A percentile compares a stretch with the other conserved stretches of the same genome.
These are phyloP conservation scores for Pezicula radicicola DNA, from an alignment of 2,329 filamentous ascomycete genomes.

Conservation along the genomic window DNA sequence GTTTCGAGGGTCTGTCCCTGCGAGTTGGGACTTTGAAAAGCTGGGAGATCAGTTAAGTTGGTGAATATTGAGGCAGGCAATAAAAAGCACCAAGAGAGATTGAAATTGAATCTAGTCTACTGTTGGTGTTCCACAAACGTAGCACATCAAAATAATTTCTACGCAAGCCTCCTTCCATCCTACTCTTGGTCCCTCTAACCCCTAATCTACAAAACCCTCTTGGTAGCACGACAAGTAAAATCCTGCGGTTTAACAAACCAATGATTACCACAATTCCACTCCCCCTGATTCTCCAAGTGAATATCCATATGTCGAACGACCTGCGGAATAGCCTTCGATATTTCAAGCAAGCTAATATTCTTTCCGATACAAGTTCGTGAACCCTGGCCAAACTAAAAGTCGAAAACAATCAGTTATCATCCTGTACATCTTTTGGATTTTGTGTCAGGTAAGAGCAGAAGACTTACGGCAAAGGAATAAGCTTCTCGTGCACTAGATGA, in stretches of 20 bases:
- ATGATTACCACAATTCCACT: background rate
- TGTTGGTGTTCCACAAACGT: no score
- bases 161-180: no score
- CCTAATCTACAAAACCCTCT: background rate
- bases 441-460: background rate
- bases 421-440: background rate
- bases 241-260: constrained; percentile 1
- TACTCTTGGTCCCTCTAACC: no score
- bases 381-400: constrained; percentile 33
- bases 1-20: no score
- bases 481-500: background rate
- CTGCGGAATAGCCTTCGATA: constrained; percentile 34
- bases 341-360: constrained; percentile 36
- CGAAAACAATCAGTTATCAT: background rate
- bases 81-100: no score
- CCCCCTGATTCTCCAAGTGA: background rate
- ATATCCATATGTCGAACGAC: background rate
- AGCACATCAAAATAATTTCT: no score
- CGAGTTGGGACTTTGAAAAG: no score
- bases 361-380: constrained; percentile 36
- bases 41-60: no score
- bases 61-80: no score
- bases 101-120: no score
- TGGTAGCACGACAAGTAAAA: background rate
- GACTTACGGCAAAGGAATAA: background rate